Conservation (phyloP, 2,329 filamentous ascomycete species). For the Juglanconis sp. region DNA sequence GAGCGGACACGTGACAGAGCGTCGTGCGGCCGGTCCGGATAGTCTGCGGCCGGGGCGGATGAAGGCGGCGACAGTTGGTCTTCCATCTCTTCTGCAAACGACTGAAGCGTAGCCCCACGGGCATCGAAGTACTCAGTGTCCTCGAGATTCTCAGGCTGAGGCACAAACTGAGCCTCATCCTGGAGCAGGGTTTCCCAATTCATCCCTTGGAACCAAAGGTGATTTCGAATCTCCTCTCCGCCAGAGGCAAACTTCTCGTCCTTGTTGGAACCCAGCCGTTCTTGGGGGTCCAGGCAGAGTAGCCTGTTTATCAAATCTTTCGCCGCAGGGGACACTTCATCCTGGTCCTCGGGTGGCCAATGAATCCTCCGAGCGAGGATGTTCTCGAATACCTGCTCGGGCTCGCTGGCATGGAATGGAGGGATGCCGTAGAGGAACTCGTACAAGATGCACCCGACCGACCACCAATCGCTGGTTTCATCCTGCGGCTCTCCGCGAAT, state of each 20-base stretch:
- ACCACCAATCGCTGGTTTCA: conserved; percentile 99
- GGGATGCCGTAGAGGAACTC: conserved; percentile 93
- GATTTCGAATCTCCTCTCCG: conserved; percentile 84
- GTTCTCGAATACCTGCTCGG: conserved; percentile 95
- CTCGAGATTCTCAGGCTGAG: conserved; percentile 86
- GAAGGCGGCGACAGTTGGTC: conserved; percentile 77
- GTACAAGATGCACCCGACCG: conserved; percentile 95
- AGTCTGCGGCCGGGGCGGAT: conserved; percentile 68
- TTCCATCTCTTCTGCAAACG: conserved; percentile 91
- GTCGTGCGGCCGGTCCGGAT: conserved; percentile 87
- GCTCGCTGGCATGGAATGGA: conserved; percentile 85
- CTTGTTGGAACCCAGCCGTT: conserved; percentile 80
- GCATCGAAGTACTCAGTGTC: conserved; percentile 98
- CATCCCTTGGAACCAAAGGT: conserved; percentile 83
- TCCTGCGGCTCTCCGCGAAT: conserved; percentile 94
- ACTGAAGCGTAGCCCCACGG: conserved; percentile 84
- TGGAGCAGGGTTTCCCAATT: conserved; percentile 91
- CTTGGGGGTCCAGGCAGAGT: conserved; percentile 77
- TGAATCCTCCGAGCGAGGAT: conserved; percentile 86
- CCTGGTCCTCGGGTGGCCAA: conserved; percentile 83
- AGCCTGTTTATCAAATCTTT: conserved; percentile 93
- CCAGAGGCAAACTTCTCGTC: conserved; percentile 80
- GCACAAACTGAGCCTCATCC: conserved; percentile 93
- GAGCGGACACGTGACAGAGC: conserved; percentile 85
- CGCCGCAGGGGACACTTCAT: conserved; percentile 78